phyloP scores from a whole-genome alignment of 805 yeast species.

The Jamesozyma piceae region DNA sequence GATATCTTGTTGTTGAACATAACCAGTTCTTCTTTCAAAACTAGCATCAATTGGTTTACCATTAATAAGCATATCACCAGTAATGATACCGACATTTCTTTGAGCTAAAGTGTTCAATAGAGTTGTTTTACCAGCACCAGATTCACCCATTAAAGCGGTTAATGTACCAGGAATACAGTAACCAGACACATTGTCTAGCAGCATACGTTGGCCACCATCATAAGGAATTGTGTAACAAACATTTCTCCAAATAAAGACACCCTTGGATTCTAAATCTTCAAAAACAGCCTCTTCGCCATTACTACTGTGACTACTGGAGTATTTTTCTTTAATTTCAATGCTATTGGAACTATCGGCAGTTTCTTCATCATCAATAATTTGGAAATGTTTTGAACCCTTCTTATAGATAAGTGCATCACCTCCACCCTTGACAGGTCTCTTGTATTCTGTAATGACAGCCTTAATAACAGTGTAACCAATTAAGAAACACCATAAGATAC shows the following conservation, averaged over 20 bases:
- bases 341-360: conserved; percentile 9
- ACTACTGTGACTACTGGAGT: conserved; percentile 4
- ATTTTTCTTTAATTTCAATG: conserved; percentile 10
- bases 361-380: conserved; percentile 12
- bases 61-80: conserved; percentile 53
- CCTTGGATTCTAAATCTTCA: conserved; percentile 27
- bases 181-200: conserved; percentile 56
- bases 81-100: conserved; percentile 56
- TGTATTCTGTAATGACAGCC: conserved; percentile 19
- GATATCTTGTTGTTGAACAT: conserved; percentile 66
- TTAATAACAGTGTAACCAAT: conserved; percentile 17
- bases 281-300: conserved; percentile 7
- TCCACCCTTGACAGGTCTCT: conserved; percentile 21
- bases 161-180: conserved; percentile 70
- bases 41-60: conserved; percentile 45
- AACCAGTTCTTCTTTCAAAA: conserved; percentile 51
- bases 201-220: conserved; percentile 44
- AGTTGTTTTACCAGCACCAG: conserved; percentile 74
- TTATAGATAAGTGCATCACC: conserved; percentile 40
- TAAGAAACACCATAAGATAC: conserved; percentile 46
- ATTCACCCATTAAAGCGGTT: conserved; percentile 65
- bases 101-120: conserved; percentile 55
- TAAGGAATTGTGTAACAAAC: conserved; percentile 57
- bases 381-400: conserved; percentile 36
- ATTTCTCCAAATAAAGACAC: conserved; percentile 63